phyloP scores from a whole-genome alignment of 495 filamentous ascomycete species.

The Daldinia grandis region DNA sequence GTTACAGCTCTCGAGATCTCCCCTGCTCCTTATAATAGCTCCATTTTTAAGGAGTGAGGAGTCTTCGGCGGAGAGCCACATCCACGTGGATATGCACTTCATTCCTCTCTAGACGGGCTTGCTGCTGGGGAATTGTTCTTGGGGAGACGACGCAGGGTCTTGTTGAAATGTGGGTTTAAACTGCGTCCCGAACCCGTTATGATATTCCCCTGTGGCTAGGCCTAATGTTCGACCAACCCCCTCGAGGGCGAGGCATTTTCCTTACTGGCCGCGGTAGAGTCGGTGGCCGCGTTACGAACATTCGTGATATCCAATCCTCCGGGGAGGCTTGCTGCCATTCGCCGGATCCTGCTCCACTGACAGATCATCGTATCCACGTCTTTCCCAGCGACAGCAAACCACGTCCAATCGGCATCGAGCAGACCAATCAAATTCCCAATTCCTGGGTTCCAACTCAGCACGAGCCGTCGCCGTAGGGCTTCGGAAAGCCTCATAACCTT shows the following conservation, averaged over 20 bases:
- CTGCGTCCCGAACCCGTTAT: not conserved
- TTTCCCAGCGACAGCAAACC: not conserved
- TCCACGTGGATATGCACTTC: not conserved
- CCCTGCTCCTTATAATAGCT: not conserved
- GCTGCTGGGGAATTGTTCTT: not conserved
- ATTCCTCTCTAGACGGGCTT: not conserved
- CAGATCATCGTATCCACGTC: constrained; percentile 2
- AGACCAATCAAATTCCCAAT: not conserved
- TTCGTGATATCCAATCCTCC: constrained; percentile 2
- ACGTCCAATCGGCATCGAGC: not conserved
- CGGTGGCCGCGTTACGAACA: not conserved
- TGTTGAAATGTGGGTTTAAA: not conserved
- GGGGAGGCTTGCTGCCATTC: not conserved
- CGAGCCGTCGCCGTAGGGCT: not conserved
- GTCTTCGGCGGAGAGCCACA: not conserved
- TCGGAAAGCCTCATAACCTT: not conserved
- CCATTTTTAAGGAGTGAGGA: not conserved
- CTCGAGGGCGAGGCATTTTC: not conserved
- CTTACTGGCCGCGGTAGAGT: not conserved
- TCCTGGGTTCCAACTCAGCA: not conserved
- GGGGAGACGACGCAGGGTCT: not conserved
- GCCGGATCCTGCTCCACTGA: not conserved
- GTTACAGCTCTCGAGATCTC: not conserved
- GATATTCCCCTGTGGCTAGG: not conserved
- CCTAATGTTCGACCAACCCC: not conserved